These are phyloP conservation scores for Theileria annulata DNA, from an alignment of 169 alveolate genomes.

Conservation along the genomic window DNA sequence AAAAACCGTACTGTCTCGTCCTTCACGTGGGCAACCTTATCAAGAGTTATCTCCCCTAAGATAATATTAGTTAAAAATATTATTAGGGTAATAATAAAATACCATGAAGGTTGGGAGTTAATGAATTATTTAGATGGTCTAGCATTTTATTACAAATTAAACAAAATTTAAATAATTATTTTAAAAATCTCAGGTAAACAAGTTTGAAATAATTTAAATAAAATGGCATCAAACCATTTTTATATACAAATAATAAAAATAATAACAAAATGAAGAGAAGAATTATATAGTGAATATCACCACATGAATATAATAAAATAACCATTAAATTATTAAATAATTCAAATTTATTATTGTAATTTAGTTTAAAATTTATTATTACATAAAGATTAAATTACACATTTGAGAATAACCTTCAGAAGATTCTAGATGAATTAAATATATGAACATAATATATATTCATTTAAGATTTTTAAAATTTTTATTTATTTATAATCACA, in stretches of 20 bases:
- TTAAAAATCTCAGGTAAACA: background rate
- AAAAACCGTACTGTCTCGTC: constrained; percentile 58
- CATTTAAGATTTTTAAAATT: too few relatives aligned
- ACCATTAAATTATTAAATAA: background rate
- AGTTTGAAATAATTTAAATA: background rate
- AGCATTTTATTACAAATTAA: background rate
- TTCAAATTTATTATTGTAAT: background rate
- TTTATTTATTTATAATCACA: too few relatives aligned
- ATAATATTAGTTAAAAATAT: background rate
- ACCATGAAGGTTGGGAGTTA: background rate
- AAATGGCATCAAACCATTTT: background rate
- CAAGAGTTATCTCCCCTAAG: constrained; percentile 60
- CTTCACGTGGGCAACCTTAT: constrained; percentile 58
- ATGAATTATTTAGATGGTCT: background rate
- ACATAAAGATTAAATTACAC: background rate
- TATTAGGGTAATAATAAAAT: background rate
- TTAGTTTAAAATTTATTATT: background rate
- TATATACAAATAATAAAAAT: background rate
- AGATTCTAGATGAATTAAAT: background rate
- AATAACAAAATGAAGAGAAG: background rate
- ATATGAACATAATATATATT: background rate
- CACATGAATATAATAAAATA: background rate
- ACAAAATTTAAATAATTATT: background rate
- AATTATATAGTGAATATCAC: background rate
- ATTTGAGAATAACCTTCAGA: background rate